Evolutionary conservation across 805 yeast species (phyloP), one percentile per base, ranked within the genome.

Genomic region (Candida railenensis): DNA sequence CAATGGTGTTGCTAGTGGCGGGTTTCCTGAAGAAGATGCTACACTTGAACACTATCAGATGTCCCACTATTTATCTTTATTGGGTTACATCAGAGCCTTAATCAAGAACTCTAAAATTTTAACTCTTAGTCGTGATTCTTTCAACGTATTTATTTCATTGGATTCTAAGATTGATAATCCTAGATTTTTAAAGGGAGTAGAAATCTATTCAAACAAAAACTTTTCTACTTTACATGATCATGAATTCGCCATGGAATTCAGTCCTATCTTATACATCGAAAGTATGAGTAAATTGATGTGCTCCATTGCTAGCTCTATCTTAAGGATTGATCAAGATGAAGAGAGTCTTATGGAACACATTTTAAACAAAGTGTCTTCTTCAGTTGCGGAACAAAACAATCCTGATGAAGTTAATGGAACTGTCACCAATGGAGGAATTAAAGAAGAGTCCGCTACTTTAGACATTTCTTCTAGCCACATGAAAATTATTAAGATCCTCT

Each of bases 151-250:
- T 48, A 41, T 52, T 20, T 56, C 59, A 22, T 60, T 72, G 49
- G 73, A 71, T 49, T 51, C 66, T 15, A 62, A 62, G 48, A 58
- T 72, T 42, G 74, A 70, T 48, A 67, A 65, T 49, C 58, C 59
- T 43, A 73, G 68, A 22, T 73, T 72, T 44, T 60, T 72, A 51
- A 60, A 58, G 45, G 67, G 63, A 8, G 56, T 69, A 4, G 76
- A 72, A 53, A 39, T 48, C 12, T 71, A 63, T 47, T 60, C 66
- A 7, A 60, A 53, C 45, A 33, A 51, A 12, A 62, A 52, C 22
- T 54, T 53, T 47, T 40, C 53, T 3, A 37, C 45, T 42, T 49
- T 59, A 40, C 47, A 56, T 21, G 65, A 58, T 34, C 51, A 52
- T 46, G 74, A 62, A 18, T 56, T 55, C 41, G 62, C 58, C 11